Evolutionary conservation across 83 land plant genomes (phyloP).

Genomic region (Picea mariana): DNA sequence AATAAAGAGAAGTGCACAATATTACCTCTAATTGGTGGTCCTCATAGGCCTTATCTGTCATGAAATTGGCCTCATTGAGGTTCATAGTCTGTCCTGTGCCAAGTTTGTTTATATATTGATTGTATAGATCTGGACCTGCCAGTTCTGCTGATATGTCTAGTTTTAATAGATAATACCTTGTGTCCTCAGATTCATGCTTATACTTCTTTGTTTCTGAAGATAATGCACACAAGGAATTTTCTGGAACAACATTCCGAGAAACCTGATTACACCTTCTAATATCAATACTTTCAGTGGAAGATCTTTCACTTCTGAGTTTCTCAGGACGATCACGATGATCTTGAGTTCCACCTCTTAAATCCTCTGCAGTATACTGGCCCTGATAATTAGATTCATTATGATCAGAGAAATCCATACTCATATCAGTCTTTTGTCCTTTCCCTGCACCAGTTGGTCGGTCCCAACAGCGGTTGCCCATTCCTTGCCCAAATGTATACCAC

Average conservation of each 20-base stretch:
- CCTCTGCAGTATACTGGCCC: not conserved
- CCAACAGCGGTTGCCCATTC: slow-evolving; percentile 17
- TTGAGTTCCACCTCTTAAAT: not conserved
- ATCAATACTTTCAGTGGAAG: not conserved
- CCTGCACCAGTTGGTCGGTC: not conserved
- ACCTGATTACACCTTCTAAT: not conserved
- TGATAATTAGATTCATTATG: not conserved
- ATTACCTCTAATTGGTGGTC: slow-evolving; percentile 12
- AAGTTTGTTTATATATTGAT: not conserved
- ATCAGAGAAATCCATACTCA: not conserved
- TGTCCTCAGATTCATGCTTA: not conserved
- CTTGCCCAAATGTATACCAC: slow-evolving; percentile 13
- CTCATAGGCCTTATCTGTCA: not conserved
- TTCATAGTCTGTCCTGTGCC: not conserved
- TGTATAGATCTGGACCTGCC: slow-evolving; percentile 13
- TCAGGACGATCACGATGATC: not conserved
- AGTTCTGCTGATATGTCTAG: slow-evolving; percentile 7
- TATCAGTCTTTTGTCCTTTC: not conserved
- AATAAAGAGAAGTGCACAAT: not conserved
- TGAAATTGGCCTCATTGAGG: not conserved
- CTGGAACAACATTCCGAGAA: not conserved
- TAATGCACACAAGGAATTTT: not conserved
- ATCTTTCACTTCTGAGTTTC: slow-evolving; percentile 6
- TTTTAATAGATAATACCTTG: slow-evolving; percentile 4
- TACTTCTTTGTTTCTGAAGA: slow-evolving; percentile 5